Evolutionary conservation across 2,329 filamentous ascomycete genomes (phyloP).

Genomic region (Botrytis galanthina): DNA sequence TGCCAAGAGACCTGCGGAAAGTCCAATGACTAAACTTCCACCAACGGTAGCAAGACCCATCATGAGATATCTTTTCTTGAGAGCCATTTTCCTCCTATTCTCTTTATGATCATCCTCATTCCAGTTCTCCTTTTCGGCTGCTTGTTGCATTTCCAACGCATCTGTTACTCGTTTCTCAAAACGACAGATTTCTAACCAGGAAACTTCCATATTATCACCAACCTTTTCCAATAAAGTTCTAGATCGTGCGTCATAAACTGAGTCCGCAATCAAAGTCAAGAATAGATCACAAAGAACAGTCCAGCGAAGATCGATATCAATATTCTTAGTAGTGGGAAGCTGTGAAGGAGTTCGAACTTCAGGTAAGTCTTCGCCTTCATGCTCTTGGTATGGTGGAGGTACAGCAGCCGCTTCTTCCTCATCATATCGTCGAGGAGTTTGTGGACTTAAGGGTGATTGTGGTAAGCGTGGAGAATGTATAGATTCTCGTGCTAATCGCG

Average conservation of each 20-base stretch:
- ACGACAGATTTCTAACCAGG: slow-evolving; percentile 89
- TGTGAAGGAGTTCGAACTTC: slow-evolving; percentile 81
- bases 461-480: slow-evolving; percentile 23
- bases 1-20: slow-evolving; percentile 87
- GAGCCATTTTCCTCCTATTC: slow-evolving; percentile 72
- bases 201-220: slow-evolving; percentile 73
- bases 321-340: slow-evolving; percentile 74
- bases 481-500: slow-evolving; percentile 22
- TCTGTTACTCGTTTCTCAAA: slow-evolving; percentile 98
- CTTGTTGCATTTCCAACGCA: slow-evolving; percentile 95
- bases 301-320: slow-evolving; percentile 96
- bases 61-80: slow-evolving; percentile 83
- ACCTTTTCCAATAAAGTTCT: slow-evolving; percentile 80
- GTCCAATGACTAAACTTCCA: slow-evolving; percentile 88
- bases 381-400: slow-evolving; percentile 60
- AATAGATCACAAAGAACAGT: slow-evolving; percentile 96
- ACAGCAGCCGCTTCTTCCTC: slow-evolving; percentile 51
- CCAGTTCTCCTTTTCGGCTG: slow-evolving; percentile 93
- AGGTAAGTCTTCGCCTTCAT: slow-evolving; percentile 68
- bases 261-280: slow-evolving; percentile 93
- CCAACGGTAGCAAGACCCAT: slow-evolving; percentile 97
- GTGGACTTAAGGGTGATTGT: slow-evolving; percentile 22
- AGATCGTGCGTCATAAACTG: slow-evolving; percentile 86
- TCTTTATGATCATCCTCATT: slow-evolving; percentile 96
- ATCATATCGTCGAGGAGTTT: slow-evolving; percentile 19